A percentile compares a stretch with the other conserved stretches of the same genome.
Conservation (phyloP, 306 rosid genomes). For the Citrullus colocynthis region DNA sequence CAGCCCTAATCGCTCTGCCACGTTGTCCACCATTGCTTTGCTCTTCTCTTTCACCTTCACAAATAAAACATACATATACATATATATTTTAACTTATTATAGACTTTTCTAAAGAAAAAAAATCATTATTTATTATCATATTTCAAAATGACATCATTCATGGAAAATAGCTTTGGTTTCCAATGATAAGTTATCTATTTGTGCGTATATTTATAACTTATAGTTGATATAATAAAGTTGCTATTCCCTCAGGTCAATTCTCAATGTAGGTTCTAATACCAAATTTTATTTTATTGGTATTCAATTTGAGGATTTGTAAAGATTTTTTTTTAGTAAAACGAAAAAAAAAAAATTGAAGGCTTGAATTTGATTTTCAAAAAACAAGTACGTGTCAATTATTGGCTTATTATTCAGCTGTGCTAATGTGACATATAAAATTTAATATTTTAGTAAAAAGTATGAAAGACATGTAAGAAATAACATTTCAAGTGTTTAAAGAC, state of each 20-base stretch:
- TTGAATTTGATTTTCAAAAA: too few species aligned
- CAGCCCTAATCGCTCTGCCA: conserved; percentile 34
- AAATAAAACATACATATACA: not conserved
- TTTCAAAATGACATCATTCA: not conserved
- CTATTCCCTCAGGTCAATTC: not conserved
- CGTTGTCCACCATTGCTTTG: conserved; percentile 30
- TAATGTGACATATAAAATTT: too few species aligned
- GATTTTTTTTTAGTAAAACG: too few species aligned
- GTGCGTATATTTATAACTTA: not conserved
- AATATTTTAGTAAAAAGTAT: too few species aligned
- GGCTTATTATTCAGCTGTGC: too few species aligned
- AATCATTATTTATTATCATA: not conserved
- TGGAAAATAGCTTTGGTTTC: not conserved
- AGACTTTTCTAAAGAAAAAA: not conserved
- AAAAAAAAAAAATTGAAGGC: too few species aligned
- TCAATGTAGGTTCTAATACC: not conserved
- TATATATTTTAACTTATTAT: not conserved
- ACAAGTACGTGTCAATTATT: too few species aligned
- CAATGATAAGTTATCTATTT: not conserved
- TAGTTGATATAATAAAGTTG: not conserved
- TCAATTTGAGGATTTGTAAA: too few species aligned
- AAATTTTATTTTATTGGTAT: too few species aligned
- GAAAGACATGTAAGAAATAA: too few species aligned
- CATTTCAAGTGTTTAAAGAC: too few species aligned
- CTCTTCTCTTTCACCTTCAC: conserved; percentile 41